Evolutionary conservation across 2,329 filamentous ascomycete species (phyloP).

Genomic region (Fusarium haematococcum): DNA sequence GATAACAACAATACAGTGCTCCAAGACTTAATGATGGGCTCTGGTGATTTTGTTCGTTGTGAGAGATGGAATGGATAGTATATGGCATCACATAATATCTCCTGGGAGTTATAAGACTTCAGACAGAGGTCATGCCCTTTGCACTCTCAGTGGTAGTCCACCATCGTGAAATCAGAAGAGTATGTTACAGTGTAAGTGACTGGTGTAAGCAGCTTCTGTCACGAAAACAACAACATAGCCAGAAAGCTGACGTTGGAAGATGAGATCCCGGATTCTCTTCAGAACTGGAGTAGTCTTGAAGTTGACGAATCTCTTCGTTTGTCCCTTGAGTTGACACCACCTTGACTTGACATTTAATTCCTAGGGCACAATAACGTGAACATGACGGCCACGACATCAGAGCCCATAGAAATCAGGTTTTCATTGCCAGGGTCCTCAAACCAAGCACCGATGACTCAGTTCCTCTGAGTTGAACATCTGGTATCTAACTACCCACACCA

Average conservation of each 20-base stretch:
- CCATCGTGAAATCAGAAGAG: neutral
- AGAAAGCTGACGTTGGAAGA: neutral
- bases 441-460: neutral
- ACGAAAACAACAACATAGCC: neutral
- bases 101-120: neutral
- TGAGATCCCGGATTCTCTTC: neutral
- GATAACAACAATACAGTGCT: neutral
- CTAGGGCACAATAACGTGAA: too few species aligned
- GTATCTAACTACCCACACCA: neutral
- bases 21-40: neutral
- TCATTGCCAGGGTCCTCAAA: too few species aligned
- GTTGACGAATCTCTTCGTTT: neutral
- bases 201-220: neutral
- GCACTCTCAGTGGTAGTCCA: neutral
- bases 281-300: neutral
- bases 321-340: neutral
- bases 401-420: too few species aligned
- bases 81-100: neutral
- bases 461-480: neutral
- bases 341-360: neutral
- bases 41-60: neutral
- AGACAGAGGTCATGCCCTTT: neutral
- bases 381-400: too few species aligned
- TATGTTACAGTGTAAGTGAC: neutral
- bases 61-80: neutral